Evolutionary conservation across 2,329 filamentous ascomycete genomes (phyloP), one percentile per base, ranked within the genome.

Genomic region (Fusarium sp.): DNA sequence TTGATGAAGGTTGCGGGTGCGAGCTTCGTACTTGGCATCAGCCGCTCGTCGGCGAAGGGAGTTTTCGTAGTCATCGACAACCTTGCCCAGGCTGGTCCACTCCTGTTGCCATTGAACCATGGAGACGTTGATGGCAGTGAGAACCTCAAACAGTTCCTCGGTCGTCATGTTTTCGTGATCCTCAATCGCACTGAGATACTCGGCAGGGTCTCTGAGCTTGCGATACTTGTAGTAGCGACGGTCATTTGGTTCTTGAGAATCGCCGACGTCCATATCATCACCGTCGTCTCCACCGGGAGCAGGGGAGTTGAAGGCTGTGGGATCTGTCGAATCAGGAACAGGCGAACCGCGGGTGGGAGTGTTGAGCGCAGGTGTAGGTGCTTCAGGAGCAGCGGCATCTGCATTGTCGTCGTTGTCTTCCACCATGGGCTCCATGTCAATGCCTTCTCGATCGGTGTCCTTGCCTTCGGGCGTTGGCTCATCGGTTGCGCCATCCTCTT

Each of bases 31-130:
- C 63, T 88, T 85, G 59, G 83, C 73, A 62, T 87, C 88, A 59
- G 88, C 86, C 18, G 83, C 82, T 18, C 83, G 83, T 27, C 89
- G 87, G 24, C 88, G 86, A 40, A 85, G 82, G 0, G 89, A 84
- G 71, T 90, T 90, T 72, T 90, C 89, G 60, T 89, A 85, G 70
- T 91, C 88, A 62, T 90, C 89, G 2, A 89, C 85, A 14, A 87
- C 79, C 65, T 85, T 86, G 37, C 85, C 85, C 3, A 89, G 80
- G 2, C 84, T 81, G n/a, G 83, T 83, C 81, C 85, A 91, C 75
- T 91, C 89, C 2, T 84, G 78, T 73, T 91, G 87, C 84, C 87
- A 90, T 22, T 85, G 81, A n/a, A 82, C 79, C 60, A 91, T 76
- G 4, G 84, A 83, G 27, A 84, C 74, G 67, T 86, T 87, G 62